Evolutionary conservation across 148 eudicot genomes (phyloP).

Genomic region (Vaccinium macrocarpon): DNA sequence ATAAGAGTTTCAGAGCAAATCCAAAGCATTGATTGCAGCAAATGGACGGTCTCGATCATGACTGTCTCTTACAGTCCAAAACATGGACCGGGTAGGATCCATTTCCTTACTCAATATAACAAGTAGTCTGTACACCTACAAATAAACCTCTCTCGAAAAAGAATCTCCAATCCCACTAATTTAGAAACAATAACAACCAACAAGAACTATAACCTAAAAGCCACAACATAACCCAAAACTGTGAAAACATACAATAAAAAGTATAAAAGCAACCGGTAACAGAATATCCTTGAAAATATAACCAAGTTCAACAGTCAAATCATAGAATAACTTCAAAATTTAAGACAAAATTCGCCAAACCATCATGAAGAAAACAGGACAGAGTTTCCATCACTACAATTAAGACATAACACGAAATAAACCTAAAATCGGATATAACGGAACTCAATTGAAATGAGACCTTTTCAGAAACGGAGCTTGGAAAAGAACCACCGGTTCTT

Average conservation of each 20-base stretch:
- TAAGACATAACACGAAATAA: background rate
- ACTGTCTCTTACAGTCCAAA: too few relatives aligned
- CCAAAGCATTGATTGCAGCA: too few relatives aligned
- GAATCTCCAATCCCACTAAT: background rate
- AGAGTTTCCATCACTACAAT: too few relatives aligned
- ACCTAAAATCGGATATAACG: background rate
- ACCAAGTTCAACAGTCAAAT: background rate
- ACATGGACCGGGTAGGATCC: too few relatives aligned
- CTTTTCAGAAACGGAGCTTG: conserved; percentile 31
- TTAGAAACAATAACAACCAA: background rate
- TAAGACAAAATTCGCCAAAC: background rate
- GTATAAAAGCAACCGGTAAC: too few relatives aligned
- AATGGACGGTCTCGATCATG: too few relatives aligned
- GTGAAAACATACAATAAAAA: too few relatives aligned
- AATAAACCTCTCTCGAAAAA: background rate
- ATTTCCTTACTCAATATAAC: background rate
- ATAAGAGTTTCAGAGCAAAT: too few relatives aligned
- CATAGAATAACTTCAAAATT: background rate
- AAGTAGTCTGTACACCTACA: background rate
- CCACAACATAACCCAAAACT: background rate
- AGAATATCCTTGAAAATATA: background rate
- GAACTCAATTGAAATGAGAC: too few relatives aligned
- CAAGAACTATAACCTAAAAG: background rate
- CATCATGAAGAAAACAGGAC: background rate
- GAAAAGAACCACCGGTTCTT: conserved; percentile 47